Evolutionary conservation across 2,329 filamentous ascomycete genomes (phyloP).

Genomic region (Cladophialophora exuberans): DNA sequence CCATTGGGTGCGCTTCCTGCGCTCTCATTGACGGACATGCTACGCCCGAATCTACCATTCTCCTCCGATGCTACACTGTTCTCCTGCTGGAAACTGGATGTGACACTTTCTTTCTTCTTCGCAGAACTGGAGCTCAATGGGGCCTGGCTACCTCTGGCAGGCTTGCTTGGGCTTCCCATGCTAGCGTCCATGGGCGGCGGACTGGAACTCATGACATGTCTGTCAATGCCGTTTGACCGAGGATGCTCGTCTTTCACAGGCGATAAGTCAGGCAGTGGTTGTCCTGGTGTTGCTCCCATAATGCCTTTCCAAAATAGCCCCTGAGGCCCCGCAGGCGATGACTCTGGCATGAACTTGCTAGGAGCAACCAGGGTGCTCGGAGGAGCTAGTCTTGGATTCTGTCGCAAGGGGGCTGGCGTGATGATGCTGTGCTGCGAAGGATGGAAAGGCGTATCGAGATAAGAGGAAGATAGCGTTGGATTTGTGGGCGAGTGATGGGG

Average conservation of each 20-base stretch:
- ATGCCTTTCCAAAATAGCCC: constrained; percentile 53
- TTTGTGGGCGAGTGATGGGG: constrained; percentile 39
- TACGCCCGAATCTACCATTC: constrained; percentile 10
- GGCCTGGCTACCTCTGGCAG: constrained; percentile 34
- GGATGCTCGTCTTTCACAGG: constrained; percentile 47
- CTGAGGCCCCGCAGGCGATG: constrained; percentile 46
- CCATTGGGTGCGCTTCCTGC: not conserved
- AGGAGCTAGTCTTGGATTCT: constrained; percentile 52
- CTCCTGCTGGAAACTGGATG: not conserved
- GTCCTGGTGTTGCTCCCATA: constrained; percentile 39
- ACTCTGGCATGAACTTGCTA: constrained; percentile 56
- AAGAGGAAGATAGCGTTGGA: constrained; percentile 53
- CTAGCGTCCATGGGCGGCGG: constrained; percentile 51
- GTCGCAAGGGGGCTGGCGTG: constrained; percentile 52
- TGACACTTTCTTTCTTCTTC: constrained; percentile 36
- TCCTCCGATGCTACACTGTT: constrained; percentile 11
- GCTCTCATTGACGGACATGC: constrained; percentile 1
- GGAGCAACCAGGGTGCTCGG: constrained; percentile 54
- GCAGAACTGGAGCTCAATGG: constrained; percentile 38
- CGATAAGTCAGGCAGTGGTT: constrained; percentile 46
- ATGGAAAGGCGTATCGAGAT: constrained; percentile 47
- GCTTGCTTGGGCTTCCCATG: constrained; percentile 48
- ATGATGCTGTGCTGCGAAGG: constrained; percentile 48
- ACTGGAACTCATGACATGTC: constrained; percentile 49
- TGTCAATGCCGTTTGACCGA: constrained; percentile 36